phyloP scores from a whole-genome alignment of 2,329 filamentous ascomycete species.

The Sarocladium kiliense region DNA sequence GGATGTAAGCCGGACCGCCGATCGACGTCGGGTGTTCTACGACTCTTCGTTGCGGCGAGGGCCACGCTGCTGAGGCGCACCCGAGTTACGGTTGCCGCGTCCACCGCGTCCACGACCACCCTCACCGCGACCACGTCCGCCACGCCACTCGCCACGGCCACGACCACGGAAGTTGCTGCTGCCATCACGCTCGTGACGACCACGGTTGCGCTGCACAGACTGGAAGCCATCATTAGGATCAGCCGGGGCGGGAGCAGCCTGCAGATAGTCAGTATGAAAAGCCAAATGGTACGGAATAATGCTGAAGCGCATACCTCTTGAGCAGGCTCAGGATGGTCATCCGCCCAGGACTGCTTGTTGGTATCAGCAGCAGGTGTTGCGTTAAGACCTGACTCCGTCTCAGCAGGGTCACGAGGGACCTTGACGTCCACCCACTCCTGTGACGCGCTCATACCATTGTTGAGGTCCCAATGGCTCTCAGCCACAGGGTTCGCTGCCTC shows the following conservation, averaged over 20 bases:
- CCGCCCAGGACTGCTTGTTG: slow-evolving; percentile 71
- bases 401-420: slow-evolving; percentile 65
- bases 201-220: slow-evolving; percentile 60
- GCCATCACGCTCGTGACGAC: slow-evolving; percentile 48
- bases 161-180: slow-evolving; percentile 29
- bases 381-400: slow-evolving; percentile 63
- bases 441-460: slow-evolving; percentile 39
- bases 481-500: slow-evolving; percentile 55
- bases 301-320: slow-evolving; percentile 32
- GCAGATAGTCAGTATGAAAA: background rate
- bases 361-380: slow-evolving; percentile 49
- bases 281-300: background rate
- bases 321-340: slow-evolving; percentile 61
- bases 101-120: slow-evolving; percentile 41
- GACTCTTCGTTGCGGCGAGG: slow-evolving; percentile 35
- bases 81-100: slow-evolving; percentile 31
- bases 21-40: slow-evolving; percentile 22
- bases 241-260: slow-evolving; percentile 22
- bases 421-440: slow-evolving; percentile 70
- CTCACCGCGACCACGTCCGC: slow-evolving; percentile 47
- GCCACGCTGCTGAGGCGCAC: slow-evolving; percentile 22
- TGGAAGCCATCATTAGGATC: slow-evolving; percentile 64
- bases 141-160: slow-evolving; percentile 45
- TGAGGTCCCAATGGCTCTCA: slow-evolving; percentile 60
- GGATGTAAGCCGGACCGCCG: slow-evolving; percentile 20